These are phyloP conservation scores for Paramyrothecium roridum DNA, from an alignment of 2,329 filamentous ascomycete species.

Conservation along the genomic window DNA sequence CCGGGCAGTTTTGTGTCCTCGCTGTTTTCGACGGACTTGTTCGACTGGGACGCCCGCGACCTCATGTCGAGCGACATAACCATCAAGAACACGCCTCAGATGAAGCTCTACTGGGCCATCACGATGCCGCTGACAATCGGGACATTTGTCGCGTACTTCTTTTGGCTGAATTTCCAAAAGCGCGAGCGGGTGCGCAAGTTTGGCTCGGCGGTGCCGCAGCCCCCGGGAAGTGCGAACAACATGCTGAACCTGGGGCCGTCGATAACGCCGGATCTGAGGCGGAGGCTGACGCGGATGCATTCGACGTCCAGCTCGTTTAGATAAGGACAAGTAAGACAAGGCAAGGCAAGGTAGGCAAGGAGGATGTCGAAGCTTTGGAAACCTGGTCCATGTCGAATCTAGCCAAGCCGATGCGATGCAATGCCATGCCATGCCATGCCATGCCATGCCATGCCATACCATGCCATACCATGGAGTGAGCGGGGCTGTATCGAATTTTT, in stretches of 20 bases:
- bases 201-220: background rate
- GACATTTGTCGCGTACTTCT: constrained; percentile 31
- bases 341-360: background rate
- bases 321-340: background rate
- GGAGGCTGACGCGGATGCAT: background rate
- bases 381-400: too few relatives aligned
- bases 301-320: background rate
- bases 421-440: too few relatives aligned
- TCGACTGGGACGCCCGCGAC: constrained; percentile 26
- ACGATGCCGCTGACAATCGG: constrained; percentile 33
- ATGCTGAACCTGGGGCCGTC: background rate
- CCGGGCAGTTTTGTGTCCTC: constrained; percentile 39
- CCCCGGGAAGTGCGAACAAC: too few relatives aligned
- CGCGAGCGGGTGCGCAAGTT: background rate
- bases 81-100: constrained; percentile 29
- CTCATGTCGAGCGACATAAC: constrained; percentile 16
- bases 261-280: background rate
- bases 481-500: too few relatives aligned
- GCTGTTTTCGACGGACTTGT: constrained; percentile 33
- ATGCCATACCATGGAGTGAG: too few relatives aligned
- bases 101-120: constrained; percentile 36
- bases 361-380: too few relatives aligned
- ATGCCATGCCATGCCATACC: too few relatives aligned
- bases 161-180: constrained; percentile 27
- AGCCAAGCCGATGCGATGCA: too few relatives aligned